These are phyloP conservation scores for Penicillium hesseltinei DNA, from an alignment of 2,329 filamentous ascomycete species.

Conservation along the genomic window DNA sequence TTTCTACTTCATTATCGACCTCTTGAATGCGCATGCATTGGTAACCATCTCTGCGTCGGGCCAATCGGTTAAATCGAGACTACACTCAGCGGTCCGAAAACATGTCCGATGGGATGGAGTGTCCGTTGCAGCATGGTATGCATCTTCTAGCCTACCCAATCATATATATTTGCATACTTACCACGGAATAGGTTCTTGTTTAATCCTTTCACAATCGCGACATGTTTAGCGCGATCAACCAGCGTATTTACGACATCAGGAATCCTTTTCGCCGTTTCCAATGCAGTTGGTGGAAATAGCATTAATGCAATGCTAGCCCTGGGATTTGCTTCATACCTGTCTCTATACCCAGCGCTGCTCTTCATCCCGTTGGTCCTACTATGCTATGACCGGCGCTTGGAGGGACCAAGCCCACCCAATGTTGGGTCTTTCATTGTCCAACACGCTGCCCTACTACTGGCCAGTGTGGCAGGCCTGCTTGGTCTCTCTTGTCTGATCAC, in stretches of 20 bases:
- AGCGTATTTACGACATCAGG: constrained; percentile 85
- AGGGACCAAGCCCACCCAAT: constrained; percentile 33
- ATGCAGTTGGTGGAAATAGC: constrained; percentile 70
- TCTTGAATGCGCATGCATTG: constrained; percentile 78
- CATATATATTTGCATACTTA: constrained; percentile 5
- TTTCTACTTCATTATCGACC: constrained; percentile 76
- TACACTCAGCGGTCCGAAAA: constrained; percentile 76
- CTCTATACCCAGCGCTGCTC: constrained; percentile 85
- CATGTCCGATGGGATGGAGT: constrained; percentile 71
- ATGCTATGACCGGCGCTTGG: constrained; percentile 66
- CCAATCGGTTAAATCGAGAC: constrained; percentile 69
- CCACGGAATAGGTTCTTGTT: constrained; percentile 71
- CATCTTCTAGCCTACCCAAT: background rate
- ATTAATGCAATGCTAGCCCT: constrained; percentile 79
- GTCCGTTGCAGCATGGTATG: constrained; percentile 75
- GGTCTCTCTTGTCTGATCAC: constrained; percentile 71
- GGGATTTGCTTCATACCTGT: constrained; percentile 84
- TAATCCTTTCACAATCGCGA: constrained; percentile 89
- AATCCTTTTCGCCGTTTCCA: constrained; percentile 78
- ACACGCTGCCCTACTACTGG: constrained; percentile 54
- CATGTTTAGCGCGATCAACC: constrained; percentile 85
- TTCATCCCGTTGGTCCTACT: constrained; percentile 79
- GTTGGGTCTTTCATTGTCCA: constrained; percentile 52
- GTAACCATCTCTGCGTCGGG: constrained; percentile 77
- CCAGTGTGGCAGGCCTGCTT: constrained; percentile 62